Evolutionary conservation across 148 eudicot species (phyloP).

Genomic region (Chenopodium berlandieri): DNA sequence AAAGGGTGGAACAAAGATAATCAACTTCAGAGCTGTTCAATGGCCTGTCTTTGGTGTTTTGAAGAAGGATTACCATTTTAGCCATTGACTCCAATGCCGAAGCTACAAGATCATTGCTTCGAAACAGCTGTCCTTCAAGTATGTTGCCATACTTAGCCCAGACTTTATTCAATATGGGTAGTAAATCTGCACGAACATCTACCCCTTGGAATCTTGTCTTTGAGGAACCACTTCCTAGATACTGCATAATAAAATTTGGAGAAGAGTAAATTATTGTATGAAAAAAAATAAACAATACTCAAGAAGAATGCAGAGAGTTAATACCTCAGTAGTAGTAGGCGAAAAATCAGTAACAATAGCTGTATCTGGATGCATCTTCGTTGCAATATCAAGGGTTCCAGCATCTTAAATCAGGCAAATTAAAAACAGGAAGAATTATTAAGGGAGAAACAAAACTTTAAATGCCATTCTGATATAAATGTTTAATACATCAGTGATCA

Average conservation of each 20-base stretch:
- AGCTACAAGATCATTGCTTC: conserved; percentile 3
- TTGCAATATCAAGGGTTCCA: background rate
- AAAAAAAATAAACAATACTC: background rate
- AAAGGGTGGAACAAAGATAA: background rate
- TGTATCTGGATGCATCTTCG: background rate
- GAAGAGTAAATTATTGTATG: background rate
- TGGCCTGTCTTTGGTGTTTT: background rate
- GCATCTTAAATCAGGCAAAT: background rate
- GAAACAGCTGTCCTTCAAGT: background rate
- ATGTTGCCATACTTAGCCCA: conserved; percentile 24
- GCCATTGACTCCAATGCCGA: conserved; percentile 11
- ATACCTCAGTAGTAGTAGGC: background rate
- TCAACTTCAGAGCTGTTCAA: conserved; percentile 3
- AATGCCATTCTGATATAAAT: background rate
- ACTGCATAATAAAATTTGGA: background rate
- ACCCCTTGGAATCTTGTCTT: conserved; percentile 7
- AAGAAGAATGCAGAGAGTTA: background rate
- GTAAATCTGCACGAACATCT: background rate
- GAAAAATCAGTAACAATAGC: no score
- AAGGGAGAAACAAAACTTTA: background rate
- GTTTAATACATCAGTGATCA: background rate
- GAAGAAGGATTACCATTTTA: background rate
- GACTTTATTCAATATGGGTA: conserved; percentile 17
- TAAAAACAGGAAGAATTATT: background rate
- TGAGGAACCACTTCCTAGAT: background rate